These are phyloP conservation scores for Prunus campanulata DNA, from an alignment of 306 rosid genomes.

Conservation along the genomic window DNA sequence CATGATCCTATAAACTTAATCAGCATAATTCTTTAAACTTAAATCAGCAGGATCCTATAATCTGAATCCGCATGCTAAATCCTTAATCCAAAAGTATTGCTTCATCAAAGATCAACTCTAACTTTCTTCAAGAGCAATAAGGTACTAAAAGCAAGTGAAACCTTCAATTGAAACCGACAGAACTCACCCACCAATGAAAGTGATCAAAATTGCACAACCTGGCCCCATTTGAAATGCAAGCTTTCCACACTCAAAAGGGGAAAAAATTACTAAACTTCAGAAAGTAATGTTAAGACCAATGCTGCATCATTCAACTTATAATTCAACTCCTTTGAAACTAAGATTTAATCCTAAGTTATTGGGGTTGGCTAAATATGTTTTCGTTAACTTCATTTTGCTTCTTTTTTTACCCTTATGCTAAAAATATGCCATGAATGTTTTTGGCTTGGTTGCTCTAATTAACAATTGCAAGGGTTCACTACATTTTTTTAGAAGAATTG, in stretches of 20 bases:
- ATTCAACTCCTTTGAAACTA: background rate
- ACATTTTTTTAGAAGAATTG: too few relatives aligned
- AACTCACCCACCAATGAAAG: background rate
- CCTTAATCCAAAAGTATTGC: background rate
- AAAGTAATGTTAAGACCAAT: background rate
- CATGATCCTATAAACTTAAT: background rate
- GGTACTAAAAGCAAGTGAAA: too few relatives aligned
- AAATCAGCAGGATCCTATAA: background rate
- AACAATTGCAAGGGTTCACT: too few relatives aligned
- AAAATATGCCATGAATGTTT: background rate
- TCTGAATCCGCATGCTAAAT: background rate
- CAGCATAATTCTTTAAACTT: background rate
- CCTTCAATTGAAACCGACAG: background rate
- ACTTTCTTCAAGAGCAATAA: background rate
- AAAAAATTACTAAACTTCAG: background rate
- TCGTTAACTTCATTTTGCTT: background rate
- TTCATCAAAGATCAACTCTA: background rate
- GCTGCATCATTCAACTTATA: background rate
- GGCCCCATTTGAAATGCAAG: background rate
- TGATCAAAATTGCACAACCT: background rate
- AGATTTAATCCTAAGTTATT: background rate
- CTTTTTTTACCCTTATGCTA: background rate
- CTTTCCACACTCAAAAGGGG: background rate
- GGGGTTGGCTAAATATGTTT: background rate
- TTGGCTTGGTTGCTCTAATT: background rate